A percentile compares a stretch with the other conserved stretches of the same genome.
Evolutionary conservation across 2,329 filamentous ascomycete genomes (phyloP).

Genomic region (Fusarium solani-melongenae): DNA sequence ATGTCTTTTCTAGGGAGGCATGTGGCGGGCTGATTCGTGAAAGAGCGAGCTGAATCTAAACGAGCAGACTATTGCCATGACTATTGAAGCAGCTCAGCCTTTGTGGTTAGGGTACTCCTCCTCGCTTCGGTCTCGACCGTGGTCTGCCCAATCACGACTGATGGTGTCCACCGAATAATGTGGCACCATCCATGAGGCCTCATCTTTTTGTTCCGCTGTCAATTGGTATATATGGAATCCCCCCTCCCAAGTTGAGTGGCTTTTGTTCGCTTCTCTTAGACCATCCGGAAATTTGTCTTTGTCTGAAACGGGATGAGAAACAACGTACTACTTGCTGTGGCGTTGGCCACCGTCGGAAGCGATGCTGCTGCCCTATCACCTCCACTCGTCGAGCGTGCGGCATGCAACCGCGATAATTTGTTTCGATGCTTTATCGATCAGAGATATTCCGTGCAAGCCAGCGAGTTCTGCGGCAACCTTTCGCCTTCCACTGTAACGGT

Average conservation of each 20-base stretch:
- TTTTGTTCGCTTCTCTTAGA: neutral
- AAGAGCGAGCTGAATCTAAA: constrained; percentile 1
- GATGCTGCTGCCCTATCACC: constrained; percentile 8
- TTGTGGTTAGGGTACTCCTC: constrained; percentile 7
- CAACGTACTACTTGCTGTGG: constrained; percentile 7
- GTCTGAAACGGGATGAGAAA: neutral
- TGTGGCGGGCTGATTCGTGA: constrained; percentile 8
- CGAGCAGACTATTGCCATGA: neutral
- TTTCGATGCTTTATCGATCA: constrained; percentile 37
- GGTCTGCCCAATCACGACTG: neutral
- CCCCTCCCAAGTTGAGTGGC: neutral
- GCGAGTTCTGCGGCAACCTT: constrained; percentile 33
- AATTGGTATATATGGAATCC: neutral
- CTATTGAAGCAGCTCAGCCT: constrained; percentile 21
- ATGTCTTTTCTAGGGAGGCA: neutral
- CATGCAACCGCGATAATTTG: constrained; percentile 37
- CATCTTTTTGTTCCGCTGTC: neutral
- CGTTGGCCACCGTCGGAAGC: constrained; percentile 2
- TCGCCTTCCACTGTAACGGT: constrained; percentile 28
- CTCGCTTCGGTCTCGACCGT: neutral
- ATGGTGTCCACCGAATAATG: neutral
- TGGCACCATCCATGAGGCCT: neutral
- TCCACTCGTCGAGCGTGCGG: constrained; percentile 6
- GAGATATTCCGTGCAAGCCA: constrained; percentile 32
- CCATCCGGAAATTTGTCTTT: neutral